phyloP scores from a whole-genome alignment of 257 asterid species.

The Solanum boliviense region DNA sequence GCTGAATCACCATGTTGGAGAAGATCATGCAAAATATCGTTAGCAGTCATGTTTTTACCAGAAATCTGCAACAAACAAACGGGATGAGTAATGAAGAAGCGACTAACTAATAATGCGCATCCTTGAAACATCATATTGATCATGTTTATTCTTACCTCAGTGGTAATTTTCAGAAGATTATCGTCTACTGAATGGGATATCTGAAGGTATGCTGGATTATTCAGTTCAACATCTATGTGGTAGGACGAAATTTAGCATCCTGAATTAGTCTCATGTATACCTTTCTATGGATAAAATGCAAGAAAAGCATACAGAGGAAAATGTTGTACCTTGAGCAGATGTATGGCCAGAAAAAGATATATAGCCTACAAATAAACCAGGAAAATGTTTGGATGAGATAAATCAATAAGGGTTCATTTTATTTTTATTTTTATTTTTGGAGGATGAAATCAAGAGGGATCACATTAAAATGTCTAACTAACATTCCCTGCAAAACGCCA shows the following conservation, averaged over 20 bases:
- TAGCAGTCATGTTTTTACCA: slow-evolving; percentile 28
- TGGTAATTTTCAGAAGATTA: slow-evolving; percentile 37
- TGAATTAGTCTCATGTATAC: background rate
- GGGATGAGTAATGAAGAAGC: background rate
- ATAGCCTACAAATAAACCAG: slow-evolving; percentile 33
- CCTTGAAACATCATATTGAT: background rate
- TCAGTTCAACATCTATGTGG: slow-evolving; percentile 29
- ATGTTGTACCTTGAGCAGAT: slow-evolving; percentile 37
- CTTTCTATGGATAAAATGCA: background rate
- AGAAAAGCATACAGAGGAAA: background rate
- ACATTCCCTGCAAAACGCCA: background rate
- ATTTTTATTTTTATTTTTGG: background rate
- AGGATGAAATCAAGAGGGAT: background rate
- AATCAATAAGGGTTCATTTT: background rate
- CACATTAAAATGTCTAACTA: background rate
- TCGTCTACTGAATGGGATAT: slow-evolving; percentile 53
- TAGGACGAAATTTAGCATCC: background rate
- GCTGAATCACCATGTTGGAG: slow-evolving; percentile 78
- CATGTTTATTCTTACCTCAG: slow-evolving; percentile 29
- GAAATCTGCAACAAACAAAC: slow-evolving; percentile 26
- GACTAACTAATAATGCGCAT: background rate
- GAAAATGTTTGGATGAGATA: background rate
- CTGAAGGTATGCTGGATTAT: slow-evolving; percentile 57
- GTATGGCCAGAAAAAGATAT: slow-evolving; percentile 41
- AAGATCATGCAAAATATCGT: slow-evolving; percentile 56